These are phyloP conservation scores for Lachancea fermentati DNA, from an alignment of 805 yeast species.

Conservation along the genomic window DNA sequence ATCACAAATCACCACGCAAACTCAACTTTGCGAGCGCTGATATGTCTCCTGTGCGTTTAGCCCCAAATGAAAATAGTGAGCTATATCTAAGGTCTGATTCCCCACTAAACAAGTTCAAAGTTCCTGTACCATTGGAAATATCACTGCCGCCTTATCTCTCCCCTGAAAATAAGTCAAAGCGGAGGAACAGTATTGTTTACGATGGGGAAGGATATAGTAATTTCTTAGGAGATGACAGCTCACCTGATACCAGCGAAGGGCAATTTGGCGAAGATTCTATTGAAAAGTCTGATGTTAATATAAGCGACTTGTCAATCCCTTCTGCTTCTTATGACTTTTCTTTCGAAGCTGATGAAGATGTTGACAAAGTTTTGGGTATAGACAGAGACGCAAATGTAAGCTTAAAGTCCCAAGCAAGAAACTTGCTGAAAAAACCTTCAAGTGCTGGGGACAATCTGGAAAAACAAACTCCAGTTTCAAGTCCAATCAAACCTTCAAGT, in stretches of 20 bases:
- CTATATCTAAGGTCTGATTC: constrained; percentile 35
- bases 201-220: constrained; percentile 36
- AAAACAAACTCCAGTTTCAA: background rate
- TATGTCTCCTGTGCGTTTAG: constrained; percentile 8
- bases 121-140: constrained; percentile 37
- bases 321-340: constrained; percentile 28
- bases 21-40: background rate
- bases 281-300: constrained; percentile 1
- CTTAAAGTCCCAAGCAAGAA: constrained; percentile 26
- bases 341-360: constrained; percentile 16
- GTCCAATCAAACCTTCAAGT: background rate
- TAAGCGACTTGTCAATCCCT: constrained; percentile 22
- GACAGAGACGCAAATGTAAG: constrained; percentile 31
- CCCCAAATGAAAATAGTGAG: constrained; percentile 12
- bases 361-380: constrained; percentile 25
- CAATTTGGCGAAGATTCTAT: background rate
- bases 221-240: constrained; percentile 11
- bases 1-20: constrained; percentile 1
- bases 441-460: background rate
- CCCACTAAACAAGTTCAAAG: constrained; percentile 29
- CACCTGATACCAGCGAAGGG: background rate
- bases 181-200: constrained; percentile 29
- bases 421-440: constrained; percentile 13
- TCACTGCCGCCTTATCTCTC: constrained; percentile 36
- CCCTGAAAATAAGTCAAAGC: constrained; percentile 27